Conservation (phyloP, 2,329 filamentous ascomycete species). For the Plenodomus lindquistii region DNA sequence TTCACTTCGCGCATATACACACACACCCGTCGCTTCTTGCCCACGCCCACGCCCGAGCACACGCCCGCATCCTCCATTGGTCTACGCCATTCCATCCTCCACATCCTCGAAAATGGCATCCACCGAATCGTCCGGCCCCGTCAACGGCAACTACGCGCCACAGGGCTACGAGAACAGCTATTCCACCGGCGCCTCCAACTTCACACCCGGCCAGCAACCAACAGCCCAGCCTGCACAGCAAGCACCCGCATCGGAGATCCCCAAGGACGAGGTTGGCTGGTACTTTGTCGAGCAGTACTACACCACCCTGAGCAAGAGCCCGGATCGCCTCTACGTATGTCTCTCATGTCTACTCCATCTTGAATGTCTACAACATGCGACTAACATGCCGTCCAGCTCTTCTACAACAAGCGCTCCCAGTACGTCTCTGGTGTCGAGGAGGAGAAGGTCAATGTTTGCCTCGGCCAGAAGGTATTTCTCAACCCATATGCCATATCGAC, state of each 20-base stretch:
- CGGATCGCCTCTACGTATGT: constrained; percentile 81
- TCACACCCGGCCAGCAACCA: constrained; percentile 32
- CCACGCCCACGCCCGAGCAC: constrained; percentile 1
- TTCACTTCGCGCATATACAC: constrained; percentile 8
- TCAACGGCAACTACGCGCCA: constrained; percentile 55
- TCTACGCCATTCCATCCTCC: constrained; percentile 9
- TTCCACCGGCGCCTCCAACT: constrained; percentile 33
- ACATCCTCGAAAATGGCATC: constrained; percentile 36
- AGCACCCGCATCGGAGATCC: constrained; percentile 50
- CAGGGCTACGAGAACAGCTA: constrained; percentile 49
- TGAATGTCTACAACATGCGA: neutral
- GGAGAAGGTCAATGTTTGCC: constrained; percentile 81
- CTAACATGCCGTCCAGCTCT: constrained; percentile 60
- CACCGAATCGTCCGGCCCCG: constrained; percentile 42
- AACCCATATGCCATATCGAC: neutral
- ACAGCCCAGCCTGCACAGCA: constrained; percentile 32
- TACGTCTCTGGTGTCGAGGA: constrained; percentile 92
- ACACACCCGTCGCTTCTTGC: constrained; percentile 6
- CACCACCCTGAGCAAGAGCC: constrained; percentile 90
- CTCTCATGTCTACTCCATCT: neutral
- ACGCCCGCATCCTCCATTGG: constrained; percentile 4
- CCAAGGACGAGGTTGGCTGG: constrained; percentile 97
- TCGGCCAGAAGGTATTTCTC: constrained; percentile 78
- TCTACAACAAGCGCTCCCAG: constrained; percentile 95
- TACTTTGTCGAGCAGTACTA: constrained; percentile 99